Base-by-base conservation (phyloP, 2,329 filamentous ascomycete genomes). In the Sordariomycetes sp. region DNA sequence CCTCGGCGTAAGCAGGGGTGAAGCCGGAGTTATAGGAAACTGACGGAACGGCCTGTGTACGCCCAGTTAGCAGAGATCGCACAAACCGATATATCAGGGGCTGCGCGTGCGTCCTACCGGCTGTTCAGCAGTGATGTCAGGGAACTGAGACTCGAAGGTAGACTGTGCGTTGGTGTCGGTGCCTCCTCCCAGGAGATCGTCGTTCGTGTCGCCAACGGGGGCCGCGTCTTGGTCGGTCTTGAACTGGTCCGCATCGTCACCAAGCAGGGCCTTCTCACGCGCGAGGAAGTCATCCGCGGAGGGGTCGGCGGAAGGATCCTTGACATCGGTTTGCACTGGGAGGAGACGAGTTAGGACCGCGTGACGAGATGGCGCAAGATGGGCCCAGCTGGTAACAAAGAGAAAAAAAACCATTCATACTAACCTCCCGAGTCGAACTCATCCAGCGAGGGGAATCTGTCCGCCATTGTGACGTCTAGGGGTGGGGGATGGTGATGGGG, bases 231-330 rank as follows among this genome's bases (percentile, higher is more conserved):
- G 85, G 61, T 84, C 80, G 35, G 89, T 88, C 62, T 87, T 80
- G 72, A 99, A 99, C 76, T 92, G 89, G 66, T 91, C 83, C 61
- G 94, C 94, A 72, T 97, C 94, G 62, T 96, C 94, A 64, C 94
- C 94, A 8, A 99, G 84, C 20, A 87, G 74, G 61, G 91, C 94
- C 69, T 91, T 90, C 76, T 99, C 94, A 65, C 93, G 89, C 62
- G 89, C 86, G 54, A 97, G 83, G 72, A 99, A 97, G 73, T 96
- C 90, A 68, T 90, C 85, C 62, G 82, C 79, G 35, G 86, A 85
- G 34, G 82, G 77, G 11, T 80, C 76, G 61, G 77, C 79, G 62
- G 79, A 77, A 43, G 83, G 72, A 59, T 76, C 78, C 73, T 78
- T 80, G 69, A 80, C 78, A 64, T 83, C 82, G 59, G 86, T 86